Evolutionary conservation across 106 monocot species (phyloP).

Genomic region (Allium sativum): DNA sequence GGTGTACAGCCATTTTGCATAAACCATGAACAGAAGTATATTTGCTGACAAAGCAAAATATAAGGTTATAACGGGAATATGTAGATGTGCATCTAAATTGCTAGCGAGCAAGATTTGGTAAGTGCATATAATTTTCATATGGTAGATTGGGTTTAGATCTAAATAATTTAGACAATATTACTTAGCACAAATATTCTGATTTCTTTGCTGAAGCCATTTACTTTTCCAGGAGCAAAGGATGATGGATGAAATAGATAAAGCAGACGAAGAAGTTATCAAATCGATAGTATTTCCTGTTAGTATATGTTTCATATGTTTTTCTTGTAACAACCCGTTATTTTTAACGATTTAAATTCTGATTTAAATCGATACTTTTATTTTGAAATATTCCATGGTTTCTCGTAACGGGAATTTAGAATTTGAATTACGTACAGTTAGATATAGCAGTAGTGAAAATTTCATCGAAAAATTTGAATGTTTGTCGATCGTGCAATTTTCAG

Average conservation of each 20-base stretch:
- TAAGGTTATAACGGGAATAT: not conserved
- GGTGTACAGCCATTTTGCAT: too few relatives aligned
- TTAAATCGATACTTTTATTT: too few relatives aligned
- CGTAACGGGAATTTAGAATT: too few relatives aligned
- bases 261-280: constrained; percentile 75
- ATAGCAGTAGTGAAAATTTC: too few relatives aligned
- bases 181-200: not conserved
- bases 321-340: too few relatives aligned
- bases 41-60: not conserved
- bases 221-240: constrained; percentile 52
- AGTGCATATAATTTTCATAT: not conserved
- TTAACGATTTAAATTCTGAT: too few relatives aligned
- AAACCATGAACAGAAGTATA: too few relatives aligned
- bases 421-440: too few relatives aligned
- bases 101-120: not conserved
- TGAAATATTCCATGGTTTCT: too few relatives aligned
- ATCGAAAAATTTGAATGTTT: too few relatives aligned
- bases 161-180: not conserved
- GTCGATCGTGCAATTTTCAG: too few relatives aligned
- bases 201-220: constrained; percentile 4
- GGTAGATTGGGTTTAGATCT: not conserved
- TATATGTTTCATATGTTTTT: not conserved
- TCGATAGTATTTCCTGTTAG: constrained; percentile 58
- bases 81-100: not conserved
- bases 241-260: constrained; percentile 53